Base-by-base conservation (phyloP, 495 filamentous ascomycete genomes). In the Podospora appendiculata region DNA sequence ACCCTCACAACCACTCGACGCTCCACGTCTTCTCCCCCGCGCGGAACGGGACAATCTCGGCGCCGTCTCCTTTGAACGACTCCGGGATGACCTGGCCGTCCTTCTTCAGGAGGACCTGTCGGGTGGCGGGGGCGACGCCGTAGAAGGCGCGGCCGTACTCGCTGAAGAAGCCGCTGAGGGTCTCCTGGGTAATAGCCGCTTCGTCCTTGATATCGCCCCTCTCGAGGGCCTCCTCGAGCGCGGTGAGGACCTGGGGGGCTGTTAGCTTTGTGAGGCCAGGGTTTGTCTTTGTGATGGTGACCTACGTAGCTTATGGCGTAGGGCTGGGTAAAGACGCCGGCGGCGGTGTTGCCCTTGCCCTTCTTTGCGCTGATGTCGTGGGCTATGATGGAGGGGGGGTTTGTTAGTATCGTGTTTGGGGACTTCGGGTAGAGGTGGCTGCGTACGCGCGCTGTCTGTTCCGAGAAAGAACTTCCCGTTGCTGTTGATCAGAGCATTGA, bases 261-360 rank as follows among this genome's bases (percentile, higher is more conserved):
- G 25, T 25, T 25, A 25, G 25, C 25, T 25, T 25, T 25, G 25
- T 25, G 25, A 2, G 25, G 25, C 25, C n/a, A n/a, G n/a, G n/a
- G n/a, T n/a, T 25, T 5, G 25, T 25, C 25, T 2, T 2, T 2
- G 25, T 25, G 38, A 9, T 6, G 40, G 25, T 8, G 33, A 32
- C 54, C 13, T 45, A 63, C 86, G 32, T 86, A 74, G 50, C 85
- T 82, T 12, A 88, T 82, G n/a, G 82, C 83, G 61, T 83, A 88
- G n/a, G 88, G 86, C 66, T 96, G 90, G 8, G 90, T 95, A 71
- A 94, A 96, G 7, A 92, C 85, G 19, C 92, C 90, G 5, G 88
- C 89, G 6, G 89, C 87, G n/a, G 71, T 69, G 79, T 86, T 51
- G 38, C 77, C 80, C n/a, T 66, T 70, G 33, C 77, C 81, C 51